Evolutionary conservation across 208 protist genomes (phyloP), one percentile per base, ranked within the genome.

Genomic region (Leishmania amazonensis): DNA sequence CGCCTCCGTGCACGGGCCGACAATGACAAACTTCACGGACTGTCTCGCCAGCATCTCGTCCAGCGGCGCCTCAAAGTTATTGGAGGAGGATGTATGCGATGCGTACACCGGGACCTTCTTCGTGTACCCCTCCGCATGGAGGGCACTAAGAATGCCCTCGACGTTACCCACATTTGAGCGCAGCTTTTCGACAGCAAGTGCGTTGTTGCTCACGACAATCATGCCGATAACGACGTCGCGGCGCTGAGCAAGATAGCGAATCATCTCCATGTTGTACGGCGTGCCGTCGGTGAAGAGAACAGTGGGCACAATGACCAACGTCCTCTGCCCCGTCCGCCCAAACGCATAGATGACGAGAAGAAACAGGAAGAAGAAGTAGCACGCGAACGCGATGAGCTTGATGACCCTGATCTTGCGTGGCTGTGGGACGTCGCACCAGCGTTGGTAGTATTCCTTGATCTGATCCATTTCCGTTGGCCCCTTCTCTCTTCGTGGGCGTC

Each of bases 271-370:
- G 71, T 89, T 88, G 70, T 89, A 85, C 35, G 92, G 91, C 31
- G 90, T 90, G 42, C 84, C 85, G 67, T 95, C 90, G 74, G 91
- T 93, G 78, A 97, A 97, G 42, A 97, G 40, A 13, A 97, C 83
- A 2, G 81, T 84, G 3, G 85, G 75, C 15, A 67, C 72, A 21
- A 89, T 83, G 3, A 72, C 54, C 7, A n/a, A 72, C 3, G 83
- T 85, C 65, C 79, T 88, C 57, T 83, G 89, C 31, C 83, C 85
- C 0, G 88, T 95, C 8, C 91, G 85, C 13, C 92, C 91, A 88
- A 94, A 95, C 9, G 78, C 88, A 75, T 94, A 96, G 58, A 95
- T 92, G 11, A 97, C 84, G 78, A 97, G 79, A 67, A 94, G 87
- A 0, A 97, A 60, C 28, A 97, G 83, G 49, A 91, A 94, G 54